Conservation (phyloP, 352 stramenopile genomes). For the Thraustotheca clavata region DNA sequence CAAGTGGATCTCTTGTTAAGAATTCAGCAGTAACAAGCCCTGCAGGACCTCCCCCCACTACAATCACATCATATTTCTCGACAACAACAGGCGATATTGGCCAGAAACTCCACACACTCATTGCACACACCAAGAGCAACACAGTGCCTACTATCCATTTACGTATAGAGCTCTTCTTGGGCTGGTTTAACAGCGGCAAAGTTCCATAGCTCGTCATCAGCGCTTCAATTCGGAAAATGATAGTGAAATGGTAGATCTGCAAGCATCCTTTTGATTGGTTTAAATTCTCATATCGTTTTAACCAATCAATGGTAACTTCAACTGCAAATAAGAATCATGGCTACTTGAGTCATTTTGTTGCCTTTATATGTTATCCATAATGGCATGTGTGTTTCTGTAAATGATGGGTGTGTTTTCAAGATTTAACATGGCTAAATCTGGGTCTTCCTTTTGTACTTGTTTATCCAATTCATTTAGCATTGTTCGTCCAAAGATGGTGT, state of each 20-base stretch:
- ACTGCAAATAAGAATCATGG: neutral
- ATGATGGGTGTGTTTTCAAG: slow-evolving; percentile 1
- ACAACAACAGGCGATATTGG: neutral
- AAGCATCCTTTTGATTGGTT: slow-evolving; percentile 10
- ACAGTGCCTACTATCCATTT: neutral
- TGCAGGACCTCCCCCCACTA: slow-evolving; percentile 46
- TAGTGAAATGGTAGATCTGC: neutral
- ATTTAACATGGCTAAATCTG: neutral
- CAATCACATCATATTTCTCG: slow-evolving; percentile 54
- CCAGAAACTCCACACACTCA: neutral
- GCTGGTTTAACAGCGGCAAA: no score
- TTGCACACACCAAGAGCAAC: neutral
- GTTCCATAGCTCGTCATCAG: slow-evolving; percentile 13
- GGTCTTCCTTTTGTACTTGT: neutral
- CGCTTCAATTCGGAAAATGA: neutral
- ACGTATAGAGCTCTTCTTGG: neutral
- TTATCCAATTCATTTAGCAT: slow-evolving; percentile 34
- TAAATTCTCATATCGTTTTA: slow-evolving; percentile 9
- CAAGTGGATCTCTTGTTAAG: slow-evolving; percentile 37
- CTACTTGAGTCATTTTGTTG: no score
- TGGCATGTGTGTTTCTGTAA: neutral
- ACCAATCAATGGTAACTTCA: neutral
- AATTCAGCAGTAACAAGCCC: slow-evolving; percentile 52
- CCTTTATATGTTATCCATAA: slow-evolving; percentile 1
- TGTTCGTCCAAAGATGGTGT: slow-evolving; percentile 51